Percentiles rank a stretch among this genome's conserved stretches.
Conservation (phyloP, 108 stramenopile genomes). For the Mediolabrus comicus region DNA sequence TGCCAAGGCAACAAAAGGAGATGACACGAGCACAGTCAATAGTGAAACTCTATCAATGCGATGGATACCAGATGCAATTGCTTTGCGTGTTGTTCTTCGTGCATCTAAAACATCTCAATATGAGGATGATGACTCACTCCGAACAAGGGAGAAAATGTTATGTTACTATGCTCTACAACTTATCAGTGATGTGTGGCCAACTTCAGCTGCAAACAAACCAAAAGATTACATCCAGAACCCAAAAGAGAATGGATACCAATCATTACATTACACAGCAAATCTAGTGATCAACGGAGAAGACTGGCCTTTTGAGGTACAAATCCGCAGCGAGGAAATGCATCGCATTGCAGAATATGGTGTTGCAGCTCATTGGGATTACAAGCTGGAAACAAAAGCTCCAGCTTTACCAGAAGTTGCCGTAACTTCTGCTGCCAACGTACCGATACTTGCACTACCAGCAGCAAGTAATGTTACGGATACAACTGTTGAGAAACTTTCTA, state of each 20-base stretch:
- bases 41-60: slow-evolving; percentile 18
- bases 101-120: slow-evolving; percentile 33
- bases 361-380: slow-evolving; percentile 88
- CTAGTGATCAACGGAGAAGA: slow-evolving; percentile 49
- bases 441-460: slow-evolving; percentile 10
- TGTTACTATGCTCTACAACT: slow-evolving; percentile 73
- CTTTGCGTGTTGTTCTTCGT: slow-evolving; percentile 66
- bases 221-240: slow-evolving; percentile 89
- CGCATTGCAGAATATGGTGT: slow-evolving; percentile 81
- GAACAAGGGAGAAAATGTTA: slow-evolving; percentile 59
- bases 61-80: slow-evolving; percentile 68
- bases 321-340: slow-evolving; percentile 89
- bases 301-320: slow-evolving; percentile 83
- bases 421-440: not conserved
- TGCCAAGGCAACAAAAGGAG: slow-evolving; percentile 59
- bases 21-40: not conserved
- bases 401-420: slow-evolving; percentile 1
- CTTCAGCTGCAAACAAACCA: slow-evolving; percentile 37
- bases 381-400: slow-evolving; percentile 34
- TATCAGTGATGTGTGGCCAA: slow-evolving; percentile 61
- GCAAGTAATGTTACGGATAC: not conserved
- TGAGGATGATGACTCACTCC: slow-evolving; percentile 49
- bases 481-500: not conserved
- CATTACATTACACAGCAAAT: slow-evolving; percentile 82
- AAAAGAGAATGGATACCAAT: slow-evolving; percentile 92